Conservation (phyloP, 441 rosid genomes). For the Raphanus hybrid region DNA sequence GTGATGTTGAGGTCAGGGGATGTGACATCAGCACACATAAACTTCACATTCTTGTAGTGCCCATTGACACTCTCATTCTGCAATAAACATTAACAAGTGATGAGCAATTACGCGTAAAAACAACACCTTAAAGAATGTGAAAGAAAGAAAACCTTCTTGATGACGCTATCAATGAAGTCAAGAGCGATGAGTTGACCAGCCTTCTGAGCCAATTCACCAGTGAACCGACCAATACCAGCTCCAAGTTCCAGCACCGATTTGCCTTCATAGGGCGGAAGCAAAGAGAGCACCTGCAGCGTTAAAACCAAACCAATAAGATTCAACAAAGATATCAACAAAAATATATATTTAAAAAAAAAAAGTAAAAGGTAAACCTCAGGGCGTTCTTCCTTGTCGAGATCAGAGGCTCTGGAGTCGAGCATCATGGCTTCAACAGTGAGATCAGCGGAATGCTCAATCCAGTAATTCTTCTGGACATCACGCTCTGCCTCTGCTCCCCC, state of each 20-base stretch:
- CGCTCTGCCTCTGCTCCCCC: slow-evolving; percentile 64
- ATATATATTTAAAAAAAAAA: too few species aligned
- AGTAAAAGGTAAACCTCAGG: slow-evolving; percentile 59
- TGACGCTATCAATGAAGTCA: slow-evolving; percentile 85
- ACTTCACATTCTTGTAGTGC: slow-evolving; percentile 84
- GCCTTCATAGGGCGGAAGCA: slow-evolving; percentile 83
- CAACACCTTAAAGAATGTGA: not conserved
- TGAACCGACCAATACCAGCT: slow-evolving; percentile 96
- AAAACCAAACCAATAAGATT: slow-evolving; percentile 16
- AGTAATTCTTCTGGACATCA: slow-evolving; percentile 76
- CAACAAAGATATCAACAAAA: not conserved
- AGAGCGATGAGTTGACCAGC: slow-evolving; percentile 80
- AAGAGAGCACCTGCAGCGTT: slow-evolving; percentile 65
- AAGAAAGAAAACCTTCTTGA: slow-evolving; percentile 65
- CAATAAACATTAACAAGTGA: slow-evolving; percentile 18
- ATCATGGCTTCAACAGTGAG: slow-evolving; percentile 93
- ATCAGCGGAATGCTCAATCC: slow-evolving; percentile 82
- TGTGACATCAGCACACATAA: slow-evolving; percentile 89
- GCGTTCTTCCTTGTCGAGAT: slow-evolving; percentile 97
- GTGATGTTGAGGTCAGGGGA: slow-evolving; percentile 70
- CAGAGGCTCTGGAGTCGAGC: slow-evolving; percentile 91
- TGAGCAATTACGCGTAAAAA: not conserved
- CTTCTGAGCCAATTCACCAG: slow-evolving; percentile 86
- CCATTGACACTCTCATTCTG: slow-evolving; percentile 52
- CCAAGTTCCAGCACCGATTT: slow-evolving; percentile 89